phyloP scores from a whole-genome alignment of 2,329 filamentous ascomycete species.

The Nigrospora sphaerica region DNA sequence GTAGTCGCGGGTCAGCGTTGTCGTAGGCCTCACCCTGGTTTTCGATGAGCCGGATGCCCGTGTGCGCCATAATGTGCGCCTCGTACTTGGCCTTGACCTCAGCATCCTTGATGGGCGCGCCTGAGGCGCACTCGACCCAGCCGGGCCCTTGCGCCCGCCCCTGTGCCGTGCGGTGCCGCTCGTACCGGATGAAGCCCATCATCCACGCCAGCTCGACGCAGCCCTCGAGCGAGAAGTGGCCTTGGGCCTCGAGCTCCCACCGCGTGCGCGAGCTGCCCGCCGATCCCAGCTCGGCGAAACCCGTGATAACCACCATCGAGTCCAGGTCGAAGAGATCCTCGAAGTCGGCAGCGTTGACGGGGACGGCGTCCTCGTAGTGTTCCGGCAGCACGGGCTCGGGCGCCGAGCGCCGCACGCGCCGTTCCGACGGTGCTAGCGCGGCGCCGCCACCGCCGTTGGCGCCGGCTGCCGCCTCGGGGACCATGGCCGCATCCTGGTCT shows the following conservation, averaged over 20 bases:
- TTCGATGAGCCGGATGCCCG: conserved; percentile 84
- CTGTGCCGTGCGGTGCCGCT: conserved; percentile 54
- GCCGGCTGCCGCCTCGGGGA: conserved; percentile 37
- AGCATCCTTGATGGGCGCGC: conserved; percentile 94
- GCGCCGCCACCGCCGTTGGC: conserved; percentile 89
- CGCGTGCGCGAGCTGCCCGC: conserved; percentile 98
- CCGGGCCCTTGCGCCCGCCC: conserved; percentile 89
- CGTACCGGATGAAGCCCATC: conserved; percentile 97
- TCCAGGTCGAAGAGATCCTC: conserved; percentile 25
- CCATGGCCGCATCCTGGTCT: too few relatives aligned
- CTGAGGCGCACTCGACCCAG: conserved; percentile 91
- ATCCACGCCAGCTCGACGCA: conserved; percentile 99
- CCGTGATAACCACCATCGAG: conserved; percentile 94
- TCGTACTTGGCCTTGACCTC: conserved; percentile 62
- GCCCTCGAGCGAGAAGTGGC: conserved; percentile 92
- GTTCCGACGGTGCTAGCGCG: conserved; percentile 55
- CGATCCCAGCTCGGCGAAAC: conserved; percentile 89
- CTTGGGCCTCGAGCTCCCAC: conserved; percentile 98
- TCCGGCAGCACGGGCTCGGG: background rate
- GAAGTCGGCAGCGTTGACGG: background rate
- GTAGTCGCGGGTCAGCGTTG: conserved; percentile 39
- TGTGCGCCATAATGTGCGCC: conserved; percentile 91
- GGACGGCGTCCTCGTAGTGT: background rate
- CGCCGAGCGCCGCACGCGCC: background rate
- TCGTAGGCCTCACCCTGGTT: conserved; percentile 12